Percentiles rank a stretch among this genome's conserved stretches.
Conservation (phyloP, 164 flowering plant species). For the Stephania japonica region DNA sequence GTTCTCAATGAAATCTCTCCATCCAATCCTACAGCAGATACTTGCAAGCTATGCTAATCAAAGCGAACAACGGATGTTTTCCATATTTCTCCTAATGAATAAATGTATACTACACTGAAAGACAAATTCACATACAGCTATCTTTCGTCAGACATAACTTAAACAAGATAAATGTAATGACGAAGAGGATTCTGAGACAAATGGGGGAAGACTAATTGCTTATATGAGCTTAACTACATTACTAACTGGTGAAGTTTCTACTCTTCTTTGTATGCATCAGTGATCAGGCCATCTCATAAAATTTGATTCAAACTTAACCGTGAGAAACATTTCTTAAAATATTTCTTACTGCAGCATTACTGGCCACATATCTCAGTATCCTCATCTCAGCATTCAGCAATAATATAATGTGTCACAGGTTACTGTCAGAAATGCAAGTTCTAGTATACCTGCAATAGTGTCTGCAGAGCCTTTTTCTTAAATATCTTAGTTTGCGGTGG, state of each 20-base stretch:
- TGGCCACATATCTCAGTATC: not conserved
- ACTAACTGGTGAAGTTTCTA: not conserved
- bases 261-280: no score
- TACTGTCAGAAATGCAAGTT: not conserved
- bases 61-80: no score
- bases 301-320: not conserved
- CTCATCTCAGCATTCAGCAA: not conserved
- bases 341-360: not conserved
- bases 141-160: no score
- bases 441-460: slow-evolving; percentile 58
- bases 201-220: no score
- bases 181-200: no score
- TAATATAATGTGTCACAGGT: not conserved
- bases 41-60: no score
- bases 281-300: no score
- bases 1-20: not conserved
- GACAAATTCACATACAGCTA: no score
- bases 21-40: not conserved
- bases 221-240: no score
- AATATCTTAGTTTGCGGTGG: slow-evolving; percentile 61
- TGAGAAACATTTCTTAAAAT: not conserved
- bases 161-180: no score
- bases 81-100: no score
- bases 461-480: slow-evolving; percentile 79
- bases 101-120: no score